These are phyloP conservation scores for Camelina laxa DNA, from an alignment of 345 rosid species.

Conservation along the genomic window DNA sequence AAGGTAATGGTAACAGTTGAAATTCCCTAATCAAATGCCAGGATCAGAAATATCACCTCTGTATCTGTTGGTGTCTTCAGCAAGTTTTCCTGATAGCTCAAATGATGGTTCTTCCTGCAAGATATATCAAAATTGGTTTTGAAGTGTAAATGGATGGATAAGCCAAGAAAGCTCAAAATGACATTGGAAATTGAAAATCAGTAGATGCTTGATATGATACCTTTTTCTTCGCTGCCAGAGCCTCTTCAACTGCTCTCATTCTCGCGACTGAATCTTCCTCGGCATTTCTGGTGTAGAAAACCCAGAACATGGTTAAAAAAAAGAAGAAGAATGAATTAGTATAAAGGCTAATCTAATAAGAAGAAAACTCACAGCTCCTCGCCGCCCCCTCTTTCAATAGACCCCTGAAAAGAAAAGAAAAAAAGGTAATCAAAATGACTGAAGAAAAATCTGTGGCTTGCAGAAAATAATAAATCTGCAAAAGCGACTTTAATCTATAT, in stretches of 20 bases:
- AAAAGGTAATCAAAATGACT: slow-evolving; percentile 9
- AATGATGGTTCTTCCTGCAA: slow-evolving; percentile 88
- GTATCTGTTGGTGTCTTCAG: slow-evolving; percentile 90
- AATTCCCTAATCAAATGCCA: slow-evolving; percentile 14
- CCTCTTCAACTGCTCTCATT: slow-evolving; percentile 92
- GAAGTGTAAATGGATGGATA: slow-evolving; percentile 6
- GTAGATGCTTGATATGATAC: slow-evolving; percentile 42
- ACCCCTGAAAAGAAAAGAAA: slow-evolving; percentile 55
- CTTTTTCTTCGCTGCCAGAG: slow-evolving; percentile 82
- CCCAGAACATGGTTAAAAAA: slow-evolving; percentile 32
- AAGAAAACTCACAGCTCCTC: slow-evolving; percentile 45
- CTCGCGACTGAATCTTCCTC: slow-evolving; percentile 73
- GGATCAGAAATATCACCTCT: slow-evolving; percentile 57
- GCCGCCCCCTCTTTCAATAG: slow-evolving; percentile 54
- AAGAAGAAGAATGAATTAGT: slow-evolving; percentile 21
- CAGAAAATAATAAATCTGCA: background rate
- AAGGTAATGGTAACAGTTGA: slow-evolving; percentile 1
- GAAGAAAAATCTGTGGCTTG: slow-evolving; percentile 24
- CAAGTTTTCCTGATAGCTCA: slow-evolving; percentile 97
- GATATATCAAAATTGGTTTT: slow-evolving; percentile 29
- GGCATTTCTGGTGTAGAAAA: slow-evolving; percentile 56
- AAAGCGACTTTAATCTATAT: background rate
- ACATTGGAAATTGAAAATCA: slow-evolving; percentile 2
- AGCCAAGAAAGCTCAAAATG: slow-evolving; percentile 9
- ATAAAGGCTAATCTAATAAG: slow-evolving; percentile 17